Conservation (phyloP, 805 yeast species). For the Kuraishia floccosa region DNA sequence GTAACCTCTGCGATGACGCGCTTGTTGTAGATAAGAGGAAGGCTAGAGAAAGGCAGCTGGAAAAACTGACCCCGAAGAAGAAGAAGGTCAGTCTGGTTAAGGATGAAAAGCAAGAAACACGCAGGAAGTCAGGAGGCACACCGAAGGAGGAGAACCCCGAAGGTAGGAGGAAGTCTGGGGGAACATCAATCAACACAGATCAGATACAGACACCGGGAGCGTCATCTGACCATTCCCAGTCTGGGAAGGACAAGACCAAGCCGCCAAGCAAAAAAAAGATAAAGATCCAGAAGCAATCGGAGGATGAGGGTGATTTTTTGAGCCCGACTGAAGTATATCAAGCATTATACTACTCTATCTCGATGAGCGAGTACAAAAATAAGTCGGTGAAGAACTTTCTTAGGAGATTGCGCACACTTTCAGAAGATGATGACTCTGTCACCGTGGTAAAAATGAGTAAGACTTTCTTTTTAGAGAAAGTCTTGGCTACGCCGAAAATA, state of each 20-base stretch:
- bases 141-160: neutral
- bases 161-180: neutral
- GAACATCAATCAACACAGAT: no score
- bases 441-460: slow-evolving; percentile 13
- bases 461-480: slow-evolving; percentile 7
- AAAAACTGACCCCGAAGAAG: slow-evolving; percentile 19
- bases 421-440: slow-evolving; percentile 6
- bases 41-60: slow-evolving; percentile 22
- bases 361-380: slow-evolving; percentile 32
- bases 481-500: slow-evolving; percentile 9
- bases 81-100: slow-evolving; percentile 5
- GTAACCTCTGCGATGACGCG: slow-evolving; percentile 58
- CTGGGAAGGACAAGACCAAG: neutral
- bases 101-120: slow-evolving; percentile 1
- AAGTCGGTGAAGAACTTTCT: slow-evolving; percentile 18
- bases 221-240: neutral
- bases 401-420: slow-evolving; percentile 12
- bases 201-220: neutral
- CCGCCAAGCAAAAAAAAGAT: neutral
- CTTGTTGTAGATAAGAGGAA: slow-evolving; percentile 28
- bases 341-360: slow-evolving; percentile 36
- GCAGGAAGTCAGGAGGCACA: slow-evolving; percentile 1
- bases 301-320: slow-evolving; percentile 32
- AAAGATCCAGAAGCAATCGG: slow-evolving; percentile 6
- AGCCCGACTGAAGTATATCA: slow-evolving; percentile 35